Evolutionary conservation across 2,329 filamentous ascomycete genomes (phyloP), one percentile per base, ranked within the genome.

Genomic region (Xylaria sp.): DNA sequence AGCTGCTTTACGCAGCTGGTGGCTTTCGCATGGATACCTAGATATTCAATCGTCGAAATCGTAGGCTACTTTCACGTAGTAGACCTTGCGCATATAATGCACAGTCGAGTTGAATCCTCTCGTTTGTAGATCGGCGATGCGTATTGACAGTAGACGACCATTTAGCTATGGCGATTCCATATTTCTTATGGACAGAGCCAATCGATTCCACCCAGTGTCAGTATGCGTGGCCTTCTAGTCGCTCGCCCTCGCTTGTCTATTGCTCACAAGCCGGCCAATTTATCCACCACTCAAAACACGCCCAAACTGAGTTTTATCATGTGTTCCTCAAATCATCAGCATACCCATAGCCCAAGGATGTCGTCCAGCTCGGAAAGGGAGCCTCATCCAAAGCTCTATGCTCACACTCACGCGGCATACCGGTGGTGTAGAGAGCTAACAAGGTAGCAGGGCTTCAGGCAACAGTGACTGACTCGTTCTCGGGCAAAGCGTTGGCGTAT

Each of bases 401-500:
- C 90, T 90, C 64, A 87, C 85, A 75, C 90, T 89, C 81, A 87
- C 10, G 50, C 30, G 30, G 50, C 30, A 90, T 32, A 5, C 8
- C 87, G 83, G 73, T 86, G 89, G 80, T 56, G 79, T 89, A 90
- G 63, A 90, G 89, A 76, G 90, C 88, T 65, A 83, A 81, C 88
- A 87, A 90, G 60, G 82, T 83, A 45, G 89, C 83, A 77, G 90
- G 88, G 75, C 90, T 89, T 62, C 83, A 80, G 61, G 90, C 79
- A 36, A 90, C 85, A 61, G 90, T 84, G 62, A 87, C 87, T 30
- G 84, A 87, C 77, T 90, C 88, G n/a, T 81, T 81, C 12, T 67
- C 63, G 1, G 85, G 86, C 9, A 89, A 77, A 1, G 73, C 66
- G 70, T 87, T 84, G 18, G 87, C 87, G 8, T 86, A 86, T 81